Conservation (phyloP, 805 yeast genomes). For the Yarrowia yakushimensis region DNA sequence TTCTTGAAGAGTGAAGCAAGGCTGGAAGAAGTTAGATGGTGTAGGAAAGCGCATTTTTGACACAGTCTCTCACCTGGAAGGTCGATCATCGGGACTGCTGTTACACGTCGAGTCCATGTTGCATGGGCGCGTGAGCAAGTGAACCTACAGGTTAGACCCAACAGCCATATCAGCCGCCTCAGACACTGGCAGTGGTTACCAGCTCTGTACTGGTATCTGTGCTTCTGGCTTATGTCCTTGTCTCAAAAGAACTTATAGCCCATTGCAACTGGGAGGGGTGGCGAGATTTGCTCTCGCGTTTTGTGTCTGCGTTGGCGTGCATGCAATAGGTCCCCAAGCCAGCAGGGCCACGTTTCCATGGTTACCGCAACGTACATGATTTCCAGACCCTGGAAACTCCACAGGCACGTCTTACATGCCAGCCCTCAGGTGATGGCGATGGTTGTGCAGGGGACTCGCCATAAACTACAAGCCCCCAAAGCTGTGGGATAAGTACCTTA, state of each 20-base stretch:
- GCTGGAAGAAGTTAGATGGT: neutral
- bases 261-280: neutral
- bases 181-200: neutral
- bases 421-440: constrained; percentile 12
- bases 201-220: neutral
- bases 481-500: neutral
- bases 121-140: constrained; percentile 16
- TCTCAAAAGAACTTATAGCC: neutral
- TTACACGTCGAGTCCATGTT: neutral
- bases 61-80: neutral
- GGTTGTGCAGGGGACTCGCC: neutral
- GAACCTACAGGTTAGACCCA: constrained; percentile 9
- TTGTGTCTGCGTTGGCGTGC: neutral
- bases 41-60: neutral
- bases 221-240: neutral
- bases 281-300: constrained; percentile 2
- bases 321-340: neutral
- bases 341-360: neutral
- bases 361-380: neutral
- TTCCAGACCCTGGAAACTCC: neutral
- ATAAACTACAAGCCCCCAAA: neutral
- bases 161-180: constrained; percentile 5
- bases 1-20: neutral
- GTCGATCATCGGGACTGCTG: too few relatives aligned
- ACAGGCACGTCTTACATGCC: constrained; percentile 10